Evolutionary conservation across 2,329 filamentous ascomycete genomes (phyloP), one percentile per base, ranked within the genome.

Genomic region (Aspergillus phoenicis): DNA sequence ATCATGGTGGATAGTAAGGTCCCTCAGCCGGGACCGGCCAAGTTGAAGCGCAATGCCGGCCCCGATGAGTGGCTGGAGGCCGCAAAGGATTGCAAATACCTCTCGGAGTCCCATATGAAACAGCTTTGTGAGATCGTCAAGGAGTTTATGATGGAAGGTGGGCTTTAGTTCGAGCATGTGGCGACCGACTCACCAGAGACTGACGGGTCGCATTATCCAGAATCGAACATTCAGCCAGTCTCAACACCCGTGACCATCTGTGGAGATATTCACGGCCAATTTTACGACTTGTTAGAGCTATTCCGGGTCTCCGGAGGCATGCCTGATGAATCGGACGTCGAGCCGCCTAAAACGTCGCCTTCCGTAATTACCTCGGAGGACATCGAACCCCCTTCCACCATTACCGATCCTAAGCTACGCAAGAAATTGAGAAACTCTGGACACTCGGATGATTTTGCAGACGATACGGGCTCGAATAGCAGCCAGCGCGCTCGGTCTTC

Each of bases 151-250:
- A 99, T 99, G 95, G 95, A 99, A 84, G 92, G 92, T 95, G 76
- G 72, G 66, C 39, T 45, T 8, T 39, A 3, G 15, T 20, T 8
- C 22, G 20, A 20, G 11, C 20, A 11, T n/a, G 41, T n/a, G n/a
- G 24, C 48, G 36, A 36, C 15, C 36, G 39, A 24, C 13, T 5
- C 17, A 7, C 10, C 8, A 43, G 54, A 47, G 54, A 56, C 66
- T 70, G 62, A 70, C 47, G 17, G 17, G 26, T n/a, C 48, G 20
- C 43, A 28, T 59, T 39, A 5, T 11, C 8, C 69, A 96, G 95
- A 99, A 81, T 97, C 93, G 66, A 99, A 99, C 76, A 98, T 99
- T 62, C 95, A 98, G 77, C 95, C 95, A n/a, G 94, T 99, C 20
- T 88, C 90, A 57, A 97, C 95, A 0, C 95, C 95, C 6, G 95